These are phyloP conservation scores for Erythrophleum fordii DNA, from an alignment of 306 rosid genomes.

Conservation along the genomic window DNA sequence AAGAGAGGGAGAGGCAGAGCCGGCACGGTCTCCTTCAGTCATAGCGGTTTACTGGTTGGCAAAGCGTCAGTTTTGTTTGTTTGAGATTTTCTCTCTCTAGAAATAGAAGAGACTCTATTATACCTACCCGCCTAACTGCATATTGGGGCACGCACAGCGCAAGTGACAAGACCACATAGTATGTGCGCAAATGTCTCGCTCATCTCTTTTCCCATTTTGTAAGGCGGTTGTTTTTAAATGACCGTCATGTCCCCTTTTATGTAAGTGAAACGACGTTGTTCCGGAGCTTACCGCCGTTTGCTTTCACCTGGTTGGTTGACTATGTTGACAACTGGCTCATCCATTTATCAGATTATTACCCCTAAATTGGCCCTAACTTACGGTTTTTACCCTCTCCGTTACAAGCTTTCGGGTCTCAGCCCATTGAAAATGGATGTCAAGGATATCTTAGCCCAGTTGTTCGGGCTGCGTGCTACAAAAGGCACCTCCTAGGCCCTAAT, in stretches of 20 bases:
- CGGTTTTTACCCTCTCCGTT: too few relatives aligned
- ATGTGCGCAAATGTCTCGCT: background rate
- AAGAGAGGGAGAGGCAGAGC: slow-evolving; percentile 7
- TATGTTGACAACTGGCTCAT: too few relatives aligned
- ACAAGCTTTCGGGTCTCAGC: too few relatives aligned
- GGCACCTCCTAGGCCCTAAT: too few relatives aligned
- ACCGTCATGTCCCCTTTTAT: background rate
- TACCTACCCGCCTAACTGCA: slow-evolving; percentile 18
- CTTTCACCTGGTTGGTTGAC: too few relatives aligned
- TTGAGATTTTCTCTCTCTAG: slow-evolving; percentile 13
- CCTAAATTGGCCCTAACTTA: too few relatives aligned
- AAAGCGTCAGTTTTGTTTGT: slow-evolving; percentile 16
- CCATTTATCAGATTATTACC: too few relatives aligned
- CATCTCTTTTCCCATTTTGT: background rate
- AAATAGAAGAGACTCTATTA: background rate
- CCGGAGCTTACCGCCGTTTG: too few relatives aligned
- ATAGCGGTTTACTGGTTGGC: slow-evolving; percentile 5
- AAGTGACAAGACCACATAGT: background rate
- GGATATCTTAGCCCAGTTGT: background rate
- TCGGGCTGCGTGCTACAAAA: background rate
- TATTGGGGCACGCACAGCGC: background rate
- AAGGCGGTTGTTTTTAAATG: background rate
- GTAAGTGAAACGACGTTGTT: background rate
- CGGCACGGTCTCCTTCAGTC: slow-evolving; percentile 2
- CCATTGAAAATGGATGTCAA: too few relatives aligned